phyloP scores from a whole-genome alignment of 495 filamentous ascomycete species.

The Trichoderma reesei region DNA sequence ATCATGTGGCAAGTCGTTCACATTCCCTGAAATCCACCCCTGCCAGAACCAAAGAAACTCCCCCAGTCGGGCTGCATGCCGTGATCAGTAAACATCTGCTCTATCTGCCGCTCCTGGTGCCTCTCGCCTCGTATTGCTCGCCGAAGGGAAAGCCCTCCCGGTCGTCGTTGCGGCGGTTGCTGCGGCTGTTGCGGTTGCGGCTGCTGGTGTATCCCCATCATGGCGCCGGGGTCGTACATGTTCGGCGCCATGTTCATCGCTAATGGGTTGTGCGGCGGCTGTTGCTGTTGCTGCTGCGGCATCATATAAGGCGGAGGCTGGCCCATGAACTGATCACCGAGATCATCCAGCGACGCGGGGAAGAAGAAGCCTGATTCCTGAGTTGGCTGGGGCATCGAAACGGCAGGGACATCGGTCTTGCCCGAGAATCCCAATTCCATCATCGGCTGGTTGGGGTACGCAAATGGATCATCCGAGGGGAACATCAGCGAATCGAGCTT shows the following conservation, averaged over 20 bases:
- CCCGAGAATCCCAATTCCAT: constrained; percentile 37
- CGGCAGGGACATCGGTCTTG: constrained; percentile 13
- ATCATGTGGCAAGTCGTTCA: constrained; percentile 9
- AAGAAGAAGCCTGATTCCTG: constrained; percentile 32
- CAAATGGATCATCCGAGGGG: constrained; percentile 79
- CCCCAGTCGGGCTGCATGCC: constrained; percentile 22
- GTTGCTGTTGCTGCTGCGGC: constrained; percentile 24
- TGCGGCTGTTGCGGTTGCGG: neutral
- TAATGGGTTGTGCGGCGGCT: neutral
- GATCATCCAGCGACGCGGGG: constrained; percentile 33
- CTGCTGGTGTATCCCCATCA: constrained; percentile 13
- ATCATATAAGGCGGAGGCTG: constrained; percentile 38
- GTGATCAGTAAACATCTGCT: constrained; percentile 25
- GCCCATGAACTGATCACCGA: constrained; percentile 38
- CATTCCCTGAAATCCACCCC: constrained; percentile 12
- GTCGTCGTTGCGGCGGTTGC: constrained; percentile 16
- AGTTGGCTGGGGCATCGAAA: constrained; percentile 11
- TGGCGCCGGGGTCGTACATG: constrained; percentile 23
- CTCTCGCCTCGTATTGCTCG: neutral
- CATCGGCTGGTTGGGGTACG: constrained; percentile 79
- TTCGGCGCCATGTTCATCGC: constrained; percentile 14
- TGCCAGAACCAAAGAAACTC: constrained; percentile 12
- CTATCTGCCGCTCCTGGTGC: constrained; percentile 30
- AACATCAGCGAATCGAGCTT: constrained; percentile 90
- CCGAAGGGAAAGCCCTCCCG: constrained; percentile 8